Percentiles rank a stretch among this genome's conserved stretches.
Evolutionary conservation across 805 yeast species (phyloP).

Genomic region (Lipomyces kockii): DNA sequence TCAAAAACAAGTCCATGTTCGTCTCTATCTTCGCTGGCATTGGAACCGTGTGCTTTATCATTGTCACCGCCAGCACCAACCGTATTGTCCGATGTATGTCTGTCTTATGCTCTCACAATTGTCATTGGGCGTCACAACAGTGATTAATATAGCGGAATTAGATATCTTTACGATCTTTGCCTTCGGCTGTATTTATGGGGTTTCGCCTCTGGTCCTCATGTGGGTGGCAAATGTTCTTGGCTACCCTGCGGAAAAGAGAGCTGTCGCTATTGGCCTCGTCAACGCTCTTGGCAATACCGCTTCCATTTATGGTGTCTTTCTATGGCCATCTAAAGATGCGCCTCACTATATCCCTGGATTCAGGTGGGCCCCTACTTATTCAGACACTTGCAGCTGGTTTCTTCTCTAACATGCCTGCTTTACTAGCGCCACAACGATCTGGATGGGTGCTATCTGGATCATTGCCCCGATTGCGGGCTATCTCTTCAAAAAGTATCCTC

Average conservation of each 20-base stretch:
- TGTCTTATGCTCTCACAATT: no score
- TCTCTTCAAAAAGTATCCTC: no score
- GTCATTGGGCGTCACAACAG: no score
- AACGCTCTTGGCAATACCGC: constrained; percentile 25
- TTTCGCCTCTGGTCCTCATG: constrained; percentile 8
- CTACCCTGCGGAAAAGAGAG: constrained; percentile 55
- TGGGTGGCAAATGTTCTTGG: constrained; percentile 42
- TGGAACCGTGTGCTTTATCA: no score
- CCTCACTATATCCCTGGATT: constrained; percentile 26
- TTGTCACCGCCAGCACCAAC: no score
- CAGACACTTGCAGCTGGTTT: no score
- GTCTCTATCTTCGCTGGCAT: no score
- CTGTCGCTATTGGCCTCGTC: constrained; percentile 50
- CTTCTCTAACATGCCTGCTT: no score
- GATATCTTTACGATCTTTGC: constrained; percentile 26
- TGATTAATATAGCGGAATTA: no score
- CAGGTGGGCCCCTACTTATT: constrained; percentile 13
- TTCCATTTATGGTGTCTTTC: constrained; percentile 25
- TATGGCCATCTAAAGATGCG: constrained; percentile 15
- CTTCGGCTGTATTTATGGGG: constrained; percentile 4
- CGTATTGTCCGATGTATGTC: no score
- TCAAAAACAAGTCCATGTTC: no score
- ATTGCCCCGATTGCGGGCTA: no score
- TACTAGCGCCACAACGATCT: neutral
- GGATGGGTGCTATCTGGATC: neutral